A percentile compares a stretch with the other conserved stretches of the same genome.
Evolutionary conservation across 1,284 basidiomycete species (phyloP).

Genomic region (Fomitopsis pinicola): DNA sequence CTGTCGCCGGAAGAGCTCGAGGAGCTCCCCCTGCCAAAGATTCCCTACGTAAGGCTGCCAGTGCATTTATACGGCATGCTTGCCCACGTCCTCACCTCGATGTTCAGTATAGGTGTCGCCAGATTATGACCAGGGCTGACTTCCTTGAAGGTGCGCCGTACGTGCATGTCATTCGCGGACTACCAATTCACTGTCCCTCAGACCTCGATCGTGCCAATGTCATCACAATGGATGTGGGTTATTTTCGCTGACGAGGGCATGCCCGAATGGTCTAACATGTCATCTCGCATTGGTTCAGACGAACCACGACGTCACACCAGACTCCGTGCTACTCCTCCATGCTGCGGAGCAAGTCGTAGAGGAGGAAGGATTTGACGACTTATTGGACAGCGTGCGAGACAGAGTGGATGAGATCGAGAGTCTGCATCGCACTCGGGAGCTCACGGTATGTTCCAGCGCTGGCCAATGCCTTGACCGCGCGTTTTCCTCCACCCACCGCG

Average conservation of each 20-base stretch:
- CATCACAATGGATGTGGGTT: slow-evolving; percentile 71
- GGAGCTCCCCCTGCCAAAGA: slow-evolving; percentile 50
- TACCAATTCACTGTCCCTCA: slow-evolving; percentile 18
- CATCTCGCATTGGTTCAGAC: slow-evolving; percentile 37
- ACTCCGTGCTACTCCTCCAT: slow-evolving; percentile 71
- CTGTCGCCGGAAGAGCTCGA: slow-evolving; percentile 30
- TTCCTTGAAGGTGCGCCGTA: slow-evolving; percentile 61
- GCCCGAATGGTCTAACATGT: neutral
- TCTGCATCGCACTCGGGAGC: slow-evolving; percentile 64
- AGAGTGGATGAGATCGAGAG: slow-evolving; percentile 76
- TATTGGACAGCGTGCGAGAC: slow-evolving; percentile 64
- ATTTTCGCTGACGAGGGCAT: neutral
- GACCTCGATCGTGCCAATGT: slow-evolving; percentile 66
- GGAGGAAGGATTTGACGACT: slow-evolving; percentile 69
- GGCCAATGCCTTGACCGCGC: neutral
- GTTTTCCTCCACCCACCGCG: neutral
- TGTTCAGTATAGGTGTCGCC: slow-evolving; percentile 54
- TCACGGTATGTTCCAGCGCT: slow-evolving; percentile 49
- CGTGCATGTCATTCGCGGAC: slow-evolving; percentile 1
- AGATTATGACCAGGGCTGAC: slow-evolving; percentile 82
- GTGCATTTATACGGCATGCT: neutral
- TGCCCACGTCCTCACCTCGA: slow-evolving; percentile 9
- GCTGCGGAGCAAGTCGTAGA: slow-evolving; percentile 67
- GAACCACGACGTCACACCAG: slow-evolving; percentile 73
- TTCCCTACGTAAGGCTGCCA: slow-evolving; percentile 54